Conservation (phyloP, 1,139 yeast genomes). For the Taiozyma sp. region DNA sequence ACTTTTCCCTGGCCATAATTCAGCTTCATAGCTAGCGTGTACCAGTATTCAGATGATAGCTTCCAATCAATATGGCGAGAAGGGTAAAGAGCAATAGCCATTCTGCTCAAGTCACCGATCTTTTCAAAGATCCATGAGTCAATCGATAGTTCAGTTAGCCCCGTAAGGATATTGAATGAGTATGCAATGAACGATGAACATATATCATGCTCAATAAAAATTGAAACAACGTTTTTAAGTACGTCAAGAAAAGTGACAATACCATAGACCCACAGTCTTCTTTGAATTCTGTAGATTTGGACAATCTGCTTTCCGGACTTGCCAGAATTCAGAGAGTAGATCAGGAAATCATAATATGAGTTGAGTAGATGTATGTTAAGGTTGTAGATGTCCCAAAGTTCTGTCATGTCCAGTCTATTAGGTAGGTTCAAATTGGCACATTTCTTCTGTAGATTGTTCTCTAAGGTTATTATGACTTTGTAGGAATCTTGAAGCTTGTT, state of each 20-base stretch:
- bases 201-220: constrained; percentile 39
- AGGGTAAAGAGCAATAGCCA: constrained; percentile 79
- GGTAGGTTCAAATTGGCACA: constrained; percentile 44
- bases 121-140: constrained; percentile 80
- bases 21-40: constrained; percentile 61
- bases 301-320: constrained; percentile 74
- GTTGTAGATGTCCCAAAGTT: constrained; percentile 68
- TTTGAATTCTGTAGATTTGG: constrained; percentile 68
- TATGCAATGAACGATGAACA: constrained; percentile 37
- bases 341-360: constrained; percentile 64
- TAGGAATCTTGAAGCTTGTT: constrained; percentile 71
- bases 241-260: constrained; percentile 76
- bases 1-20: constrained; percentile 77
- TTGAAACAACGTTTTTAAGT: constrained; percentile 65
- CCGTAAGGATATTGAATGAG: constrained; percentile 34
- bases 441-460: constrained; percentile 65
- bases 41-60: constrained; percentile 75
- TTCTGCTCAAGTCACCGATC: constrained; percentile 71
- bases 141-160: constrained; percentile 38
- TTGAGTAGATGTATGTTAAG: constrained; percentile 61
- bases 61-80: constrained; percentile 81
- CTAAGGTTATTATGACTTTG: constrained; percentile 61
- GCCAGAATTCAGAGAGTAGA: constrained; percentile 68
- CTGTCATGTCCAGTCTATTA: constrained; percentile 51
- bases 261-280: constrained; percentile 83